Evolutionary conservation across 1,284 basidiomycete species (phyloP).

Genomic region (Melampsora abietis-canadensis): DNA sequence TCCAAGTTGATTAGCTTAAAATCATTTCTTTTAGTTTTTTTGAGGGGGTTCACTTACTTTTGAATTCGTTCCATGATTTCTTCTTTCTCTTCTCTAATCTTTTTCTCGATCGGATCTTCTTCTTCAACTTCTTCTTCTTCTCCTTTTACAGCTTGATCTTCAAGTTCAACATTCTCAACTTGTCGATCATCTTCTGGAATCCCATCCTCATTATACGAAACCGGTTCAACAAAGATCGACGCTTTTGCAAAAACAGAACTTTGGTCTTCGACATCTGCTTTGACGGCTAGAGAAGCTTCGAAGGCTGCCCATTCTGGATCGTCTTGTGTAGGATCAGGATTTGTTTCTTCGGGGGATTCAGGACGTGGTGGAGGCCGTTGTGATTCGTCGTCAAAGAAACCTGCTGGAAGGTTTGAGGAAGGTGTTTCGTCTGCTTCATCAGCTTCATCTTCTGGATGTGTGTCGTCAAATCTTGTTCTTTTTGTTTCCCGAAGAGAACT

Average conservation of each 20-base stretch:
- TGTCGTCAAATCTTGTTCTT: conserved; percentile 10
- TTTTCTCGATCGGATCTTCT: conserved; percentile 66
- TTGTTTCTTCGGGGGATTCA: not conserved
- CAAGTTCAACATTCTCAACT: conserved; percentile 64
- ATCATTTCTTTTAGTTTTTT: no score
- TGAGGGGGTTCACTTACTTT: conserved; percentile 14
- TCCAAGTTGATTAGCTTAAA: not conserved
- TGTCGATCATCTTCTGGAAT: conserved; percentile 39
- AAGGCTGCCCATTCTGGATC: conserved; percentile 42
- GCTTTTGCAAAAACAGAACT: conserved; percentile 49
- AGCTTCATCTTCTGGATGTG: not conserved
- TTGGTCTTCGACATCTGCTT: conserved; percentile 76
- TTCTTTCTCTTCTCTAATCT: conserved; percentile 51
- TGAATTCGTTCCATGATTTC: conserved; percentile 42
- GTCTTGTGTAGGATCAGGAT: conserved; percentile 3
- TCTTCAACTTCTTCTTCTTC: conserved; percentile 72
- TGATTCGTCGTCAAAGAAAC: conserved; percentile 40
- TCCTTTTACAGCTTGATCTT: conserved; percentile 65
- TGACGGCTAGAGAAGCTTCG: conserved; percentile 48
- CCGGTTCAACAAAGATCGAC: conserved; percentile 48
- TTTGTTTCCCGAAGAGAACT: conserved; percentile 8
- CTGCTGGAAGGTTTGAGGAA: conserved; percentile 14
- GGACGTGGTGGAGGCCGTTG: not conserved
- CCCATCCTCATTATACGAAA: conserved; percentile 20
- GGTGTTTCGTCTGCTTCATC: not conserved